Evolutionary conservation across 352 stramenopile species (phyloP), one percentile per base, ranked within the genome.

Genomic region (Phytophthora rubi): DNA sequence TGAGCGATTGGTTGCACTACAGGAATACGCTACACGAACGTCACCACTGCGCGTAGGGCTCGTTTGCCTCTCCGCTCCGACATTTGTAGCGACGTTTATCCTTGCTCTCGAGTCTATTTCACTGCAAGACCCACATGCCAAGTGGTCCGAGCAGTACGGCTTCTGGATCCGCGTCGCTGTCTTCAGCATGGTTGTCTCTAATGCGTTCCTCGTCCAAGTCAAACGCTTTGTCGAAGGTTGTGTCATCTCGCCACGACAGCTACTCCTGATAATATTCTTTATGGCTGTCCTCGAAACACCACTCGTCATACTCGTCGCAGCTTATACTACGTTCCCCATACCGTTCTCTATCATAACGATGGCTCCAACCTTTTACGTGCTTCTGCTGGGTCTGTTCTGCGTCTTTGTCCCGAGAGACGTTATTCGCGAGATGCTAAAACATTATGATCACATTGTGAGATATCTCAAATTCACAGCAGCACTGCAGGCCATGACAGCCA

Each of bases 1-100:
- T 44, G 68, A 80, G 47, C 59, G 68, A 21, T 53, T 77, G 13
- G 45, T 73, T 18, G 61, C 63, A 3, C 18, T 76, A 23, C 55
- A 74, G 7, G 52, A 66, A 13, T 80, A 77, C 59, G 51, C 32
- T 30, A 32, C 39, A 26, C 71, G 33, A 10, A 71, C 64, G 6
- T 63, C 55, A 2, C 6, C 66, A 1, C 6, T 26, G 4, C 62
- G 37, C 10, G 39, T 68, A 10, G 13, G 70, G 45, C 37, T 59
- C 13, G 60, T 71, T 0, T 71, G 49, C 18, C 10, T 68, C 1
- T 23, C 44, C 32, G 64, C 64, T 8, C 64, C 72, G 10, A 10
- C 64, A 1, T 53, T 59, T 28, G 33, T 62, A 3, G 28, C 62
- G 1, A 1, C 44, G 5, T 32, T 69, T 18, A 28, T 66, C 9